Base-by-base conservation (phyloP, 345 rosid genomes). In the Geranium brycei region DNA sequence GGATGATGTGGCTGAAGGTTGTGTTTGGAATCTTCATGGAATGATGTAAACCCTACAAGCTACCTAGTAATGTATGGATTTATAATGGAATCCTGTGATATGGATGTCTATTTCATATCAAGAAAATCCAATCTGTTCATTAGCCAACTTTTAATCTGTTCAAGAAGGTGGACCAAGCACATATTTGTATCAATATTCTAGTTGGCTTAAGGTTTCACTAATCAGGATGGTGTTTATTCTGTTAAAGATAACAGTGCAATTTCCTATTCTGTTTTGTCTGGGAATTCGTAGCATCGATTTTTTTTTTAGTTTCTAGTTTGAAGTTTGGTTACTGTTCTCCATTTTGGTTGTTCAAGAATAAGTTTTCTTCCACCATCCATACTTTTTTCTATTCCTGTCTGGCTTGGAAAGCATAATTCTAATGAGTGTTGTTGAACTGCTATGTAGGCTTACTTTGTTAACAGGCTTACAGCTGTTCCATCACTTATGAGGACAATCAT, bases 401-500 rank as follows among this genome's bases (percentile, higher is more conserved):
- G 14, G 14, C 15, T 47, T 47, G 13, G 12, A 47, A 47, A 47
- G 53, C 53, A 47, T 11, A 47, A 47, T 6, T 47, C 14, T 47
- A 47, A 47, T 47, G 53, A 47, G 41, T 35, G 10, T 4, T 35
- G 41, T 35, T 57, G 3, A 58, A 11, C 63, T 64, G 16, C 65
- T 55, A 65, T 75, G 75, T 64, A 93, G 99, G 97, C 82, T 40
- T 93, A 90, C 78, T 74, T 77, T 62, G 71, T 93, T 58, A 85
- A 73, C 79, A 82, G 99, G 74, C 80, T 93, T 64, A 77, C 76
- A 51, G 79, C 84, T 65, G 97, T 93, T 69, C 97, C 99, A 64
- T 85, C 97, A 62, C 76, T 93, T 74, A 80, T 93, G 79, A 83
- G 84, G 76, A 76, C 75, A 62, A 76, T 90, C 62, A 74, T 93